Evolutionary conservation across 1,284 basidiomycete species (phyloP), one percentile per base, ranked within the genome.

Genomic region (Ganoderma meredithae): DNA sequence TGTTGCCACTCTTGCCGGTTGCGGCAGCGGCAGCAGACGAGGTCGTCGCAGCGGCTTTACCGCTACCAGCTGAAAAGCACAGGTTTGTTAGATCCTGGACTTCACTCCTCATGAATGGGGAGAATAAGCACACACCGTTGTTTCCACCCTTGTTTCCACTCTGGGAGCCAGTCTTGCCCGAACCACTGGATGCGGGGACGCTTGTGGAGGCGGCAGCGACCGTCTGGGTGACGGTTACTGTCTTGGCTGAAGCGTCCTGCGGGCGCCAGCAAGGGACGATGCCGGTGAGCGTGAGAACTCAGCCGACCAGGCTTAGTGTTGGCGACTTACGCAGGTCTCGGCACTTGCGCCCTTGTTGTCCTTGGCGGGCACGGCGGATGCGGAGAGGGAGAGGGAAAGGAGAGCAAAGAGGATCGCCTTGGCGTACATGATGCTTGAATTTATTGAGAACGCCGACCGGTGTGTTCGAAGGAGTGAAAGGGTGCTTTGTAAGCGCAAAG

Each of bases 371-470:
- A 67, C 60, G 65, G 69, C 71, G 3, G 63, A 71, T 33, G 68
- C 68, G 43, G 73, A 74, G 61, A 80, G 68, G 36, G 70, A 70
- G 61, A 80, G 69, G 59, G 76, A 71, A 40, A 80, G 75, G 71
- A 79, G 73, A 66, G 77, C 73, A 52, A 79, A 69, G 63, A 77
- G 59, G 64, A 77, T 19, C 56, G 75, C 73, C 70, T 78, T 79
- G 69, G 76, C 65, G 69, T 79, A 77, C 79, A 80, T 79, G 70
- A 72, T 69, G 74, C 74, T 73, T 71, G 62, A 71, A 67, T 52
- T 70, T 69, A n/a, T 64, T 64, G 69, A 72, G 19, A 66, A 68
- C 71, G 65, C 64, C 65, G 72, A 70, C 72, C 69, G 74, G 72
- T 66, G 64, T 36, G 40, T 47, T 47, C 44, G 65, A 72, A 72